Percentiles rank a stretch among this genome's conserved stretches.
phyloP scores from a whole-genome alignment of 2,329 filamentous ascomycete genomes.

The Nigrospora oryzae region DNA sequence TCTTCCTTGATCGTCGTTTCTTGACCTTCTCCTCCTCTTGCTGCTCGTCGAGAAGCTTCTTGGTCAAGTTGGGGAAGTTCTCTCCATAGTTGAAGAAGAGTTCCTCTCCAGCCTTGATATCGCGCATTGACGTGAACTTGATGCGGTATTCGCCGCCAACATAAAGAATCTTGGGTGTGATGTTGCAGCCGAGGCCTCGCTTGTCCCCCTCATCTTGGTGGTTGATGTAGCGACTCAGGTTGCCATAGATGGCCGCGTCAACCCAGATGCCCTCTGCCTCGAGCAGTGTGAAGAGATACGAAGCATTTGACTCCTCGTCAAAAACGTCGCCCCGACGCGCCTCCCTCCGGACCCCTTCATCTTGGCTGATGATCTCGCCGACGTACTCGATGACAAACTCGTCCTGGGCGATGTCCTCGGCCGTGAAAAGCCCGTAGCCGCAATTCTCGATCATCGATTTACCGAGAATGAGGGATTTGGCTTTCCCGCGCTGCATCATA shows the following conservation, averaged over 20 bases:
- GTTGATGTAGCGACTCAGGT: constrained; percentile 78
- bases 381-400: constrained; percentile 78
- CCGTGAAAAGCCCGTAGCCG: constrained; percentile 69
- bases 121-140: constrained; percentile 58
- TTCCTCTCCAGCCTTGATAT: constrained; percentile 66
- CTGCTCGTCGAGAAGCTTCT: constrained; percentile 38
- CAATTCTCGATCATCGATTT: constrained; percentile 59
- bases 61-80: constrained; percentile 54
- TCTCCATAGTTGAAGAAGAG: constrained; percentile 76
- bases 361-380: constrained; percentile 65
- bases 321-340: constrained; percentile 52
- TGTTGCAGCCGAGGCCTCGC: constrained; percentile 47
- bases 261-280: constrained; percentile 58
- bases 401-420: constrained; percentile 55
- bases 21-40: constrained; percentile 18
- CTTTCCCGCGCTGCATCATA: constrained; percentile 56
- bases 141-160: constrained; percentile 73
- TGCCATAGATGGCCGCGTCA: constrained; percentile 69
- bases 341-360: constrained; percentile 62
- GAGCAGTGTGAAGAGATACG: constrained; percentile 55
- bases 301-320: constrained; percentile 53
- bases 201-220: constrained; percentile 50
- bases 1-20: constrained; percentile 7
- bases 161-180: constrained; percentile 56
- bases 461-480: constrained; percentile 60